Evolutionary conservation across 768 basidiomycete genomes (phyloP), one percentile per base, ranked within the genome.

Genomic region (Tephrocybe sp.): DNA sequence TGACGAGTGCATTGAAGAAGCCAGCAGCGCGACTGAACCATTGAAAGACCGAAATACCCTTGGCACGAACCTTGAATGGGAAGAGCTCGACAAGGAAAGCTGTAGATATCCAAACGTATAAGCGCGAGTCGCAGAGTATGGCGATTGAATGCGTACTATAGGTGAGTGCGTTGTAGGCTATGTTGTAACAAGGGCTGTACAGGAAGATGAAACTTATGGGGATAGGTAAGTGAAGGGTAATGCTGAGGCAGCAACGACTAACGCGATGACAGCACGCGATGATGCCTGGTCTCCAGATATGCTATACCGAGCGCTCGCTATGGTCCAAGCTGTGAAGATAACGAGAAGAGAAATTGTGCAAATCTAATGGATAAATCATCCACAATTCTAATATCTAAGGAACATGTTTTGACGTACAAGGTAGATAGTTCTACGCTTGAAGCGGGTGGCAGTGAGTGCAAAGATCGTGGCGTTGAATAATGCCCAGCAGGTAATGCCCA

Each of bases 61-160:
- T 79, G 1, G 84, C 76, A 50, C 85, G 81, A 24, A 75, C 75
- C 54, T 81, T 77, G 68, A 73, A 86, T 0, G 85, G 84, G 72
- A 86, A 85, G 26, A 86, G 61, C 58, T 86, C 85, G n/a, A 85
- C 83, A 53, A 85, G 65, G 74, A 73, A 84, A 4, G 83, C 83
- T 83, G 56, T 21, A 26, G 23, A n/a, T n/a, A n/a, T n/a, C n/a
- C n/a, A 12, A 30, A 72, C 74, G 76, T 34, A 78, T 63, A 8
- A 74, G 46, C n/a, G 74, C 76, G 43, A 2, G 28, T 34, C 17
- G 2, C 23, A 38, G 8, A 36, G 34, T 36, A n/a, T 9, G n/a
- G 38, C 5, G 24, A 11, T 4, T 23, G 7, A 20, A 32, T 10
- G 26, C 57, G 15, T 17, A 62, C 79, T 75, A 59, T 81, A 83